Conservation (phyloP, 345 rosid genomes). For the Cochlearia excelsa region DNA sequence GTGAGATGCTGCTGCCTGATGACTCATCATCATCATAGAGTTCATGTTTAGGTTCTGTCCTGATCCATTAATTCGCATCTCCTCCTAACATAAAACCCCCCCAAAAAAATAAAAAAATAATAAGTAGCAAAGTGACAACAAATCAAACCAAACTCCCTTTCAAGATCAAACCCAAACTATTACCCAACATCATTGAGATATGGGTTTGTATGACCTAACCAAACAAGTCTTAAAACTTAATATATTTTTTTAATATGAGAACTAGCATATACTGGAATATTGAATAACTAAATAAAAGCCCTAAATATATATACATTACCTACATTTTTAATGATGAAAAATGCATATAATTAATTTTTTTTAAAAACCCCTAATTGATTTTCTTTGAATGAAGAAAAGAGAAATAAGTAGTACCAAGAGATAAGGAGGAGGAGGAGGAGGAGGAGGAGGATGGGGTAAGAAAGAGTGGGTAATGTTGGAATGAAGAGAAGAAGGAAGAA, state of each 20-base stretch:
- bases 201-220: not conserved
- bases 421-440: conserved; percentile 18
- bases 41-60: conserved; percentile 55
- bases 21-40: conserved; percentile 45
- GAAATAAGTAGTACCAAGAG: conserved; percentile 21
- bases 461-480: conserved; percentile 65
- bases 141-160: conserved; percentile 2
- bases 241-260: too few species aligned
- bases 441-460: conserved; percentile 62
- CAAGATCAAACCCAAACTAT: conserved; percentile 14
- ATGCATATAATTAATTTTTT: too few species aligned
- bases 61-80: conserved; percentile 45
- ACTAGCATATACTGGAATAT: too few species aligned
- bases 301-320: too few species aligned
- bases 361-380: too few species aligned
- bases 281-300: too few species aligned
- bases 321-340: too few species aligned
- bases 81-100: conserved; percentile 51
- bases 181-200: not conserved
- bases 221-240: too few species aligned
- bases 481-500: conserved; percentile 43
- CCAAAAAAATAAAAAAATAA: not conserved
- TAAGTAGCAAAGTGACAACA: not conserved
- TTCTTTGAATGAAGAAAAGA: not conserved
- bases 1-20: conserved; percentile 32